These are phyloP conservation scores for Telopea speciosissima DNA, from an alignment of 177 flowering plant genomes.

Conservation along the genomic window DNA sequence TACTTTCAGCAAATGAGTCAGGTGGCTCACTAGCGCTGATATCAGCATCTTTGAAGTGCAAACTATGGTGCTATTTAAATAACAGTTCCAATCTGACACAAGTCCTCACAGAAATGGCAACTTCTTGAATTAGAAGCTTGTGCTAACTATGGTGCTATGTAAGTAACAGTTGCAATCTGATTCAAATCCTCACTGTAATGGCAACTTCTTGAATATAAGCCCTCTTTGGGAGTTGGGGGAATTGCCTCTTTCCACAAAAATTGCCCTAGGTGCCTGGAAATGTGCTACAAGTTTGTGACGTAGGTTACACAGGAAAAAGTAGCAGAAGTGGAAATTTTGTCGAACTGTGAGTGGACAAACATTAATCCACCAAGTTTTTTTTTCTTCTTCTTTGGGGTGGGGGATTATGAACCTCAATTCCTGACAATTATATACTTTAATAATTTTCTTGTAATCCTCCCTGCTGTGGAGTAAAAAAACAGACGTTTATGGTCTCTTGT, in stretches of 20 bases:
- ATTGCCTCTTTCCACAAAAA: background rate
- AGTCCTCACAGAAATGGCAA: background rate
- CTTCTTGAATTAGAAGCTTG: background rate
- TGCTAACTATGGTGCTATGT: background rate
- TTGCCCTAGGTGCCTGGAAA: too few relatives aligned
- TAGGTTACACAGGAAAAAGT: too few relatives aligned
- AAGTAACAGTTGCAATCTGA: background rate
- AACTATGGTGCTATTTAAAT: background rate
- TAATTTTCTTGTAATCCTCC: background rate
- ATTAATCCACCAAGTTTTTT: too few relatives aligned
- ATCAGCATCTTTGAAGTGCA: background rate
- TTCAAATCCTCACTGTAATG: background rate
- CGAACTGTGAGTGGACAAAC: too few relatives aligned
- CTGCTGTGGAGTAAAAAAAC: too few relatives aligned
- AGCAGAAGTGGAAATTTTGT: too few relatives aligned
- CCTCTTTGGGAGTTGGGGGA: background rate
- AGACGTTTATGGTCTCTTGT: background rate
- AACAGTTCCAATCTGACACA: background rate
- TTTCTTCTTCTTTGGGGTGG: too few relatives aligned
- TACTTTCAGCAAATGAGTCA: background rate
- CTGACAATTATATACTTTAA: background rate
- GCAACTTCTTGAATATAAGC: background rate
- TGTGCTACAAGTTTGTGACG: too few relatives aligned
- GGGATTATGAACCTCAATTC: too few relatives aligned
- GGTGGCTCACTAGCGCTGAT: background rate